phyloP scores from a whole-genome alignment of 441 rosid genomes.

The Corymbia citriodora region DNA sequence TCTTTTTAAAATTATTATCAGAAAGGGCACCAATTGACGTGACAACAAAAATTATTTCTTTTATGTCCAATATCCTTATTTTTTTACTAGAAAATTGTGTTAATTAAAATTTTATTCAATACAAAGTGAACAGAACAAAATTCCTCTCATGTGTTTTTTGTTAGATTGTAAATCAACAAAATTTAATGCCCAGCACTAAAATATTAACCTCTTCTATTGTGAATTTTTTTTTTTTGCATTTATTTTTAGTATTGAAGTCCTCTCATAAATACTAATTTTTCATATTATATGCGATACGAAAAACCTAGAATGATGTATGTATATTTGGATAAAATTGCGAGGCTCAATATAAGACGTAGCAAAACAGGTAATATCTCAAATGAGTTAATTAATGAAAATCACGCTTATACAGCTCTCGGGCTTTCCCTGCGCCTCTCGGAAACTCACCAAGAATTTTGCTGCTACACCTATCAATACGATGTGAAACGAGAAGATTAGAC shows the following conservation, averaged over 20 bases:
- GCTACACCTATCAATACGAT: too few species aligned
- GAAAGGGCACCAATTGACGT: not conserved
- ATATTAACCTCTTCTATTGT: not conserved
- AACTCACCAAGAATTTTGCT: too few species aligned
- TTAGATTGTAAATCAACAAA: not conserved
- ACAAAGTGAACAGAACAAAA: not conserved
- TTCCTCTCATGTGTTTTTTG: not conserved
- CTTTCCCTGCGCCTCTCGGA: too few species aligned
- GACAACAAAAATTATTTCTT: not conserved
- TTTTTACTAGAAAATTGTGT: accelerated
- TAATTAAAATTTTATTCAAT: not conserved
- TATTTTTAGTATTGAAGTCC: not conserved
- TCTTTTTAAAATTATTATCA: too few species aligned
- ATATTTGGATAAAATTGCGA: not conserved
- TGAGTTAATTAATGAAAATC: too few species aligned
- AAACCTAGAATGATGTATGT: accelerated
- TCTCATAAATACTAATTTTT: not conserved
- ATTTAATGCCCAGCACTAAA: not conserved
- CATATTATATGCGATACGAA: not conserved
- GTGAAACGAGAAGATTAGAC: too few species aligned
- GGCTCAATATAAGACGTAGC: too few species aligned
- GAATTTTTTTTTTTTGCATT: not conserved
- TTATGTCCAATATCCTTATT: not conserved
- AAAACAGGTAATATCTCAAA: too few species aligned
- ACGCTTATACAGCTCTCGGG: too few species aligned